phyloP scores from a whole-genome alignment of 2,329 filamentous ascomycete species.

The Aurifilum marmelostoma region DNA sequence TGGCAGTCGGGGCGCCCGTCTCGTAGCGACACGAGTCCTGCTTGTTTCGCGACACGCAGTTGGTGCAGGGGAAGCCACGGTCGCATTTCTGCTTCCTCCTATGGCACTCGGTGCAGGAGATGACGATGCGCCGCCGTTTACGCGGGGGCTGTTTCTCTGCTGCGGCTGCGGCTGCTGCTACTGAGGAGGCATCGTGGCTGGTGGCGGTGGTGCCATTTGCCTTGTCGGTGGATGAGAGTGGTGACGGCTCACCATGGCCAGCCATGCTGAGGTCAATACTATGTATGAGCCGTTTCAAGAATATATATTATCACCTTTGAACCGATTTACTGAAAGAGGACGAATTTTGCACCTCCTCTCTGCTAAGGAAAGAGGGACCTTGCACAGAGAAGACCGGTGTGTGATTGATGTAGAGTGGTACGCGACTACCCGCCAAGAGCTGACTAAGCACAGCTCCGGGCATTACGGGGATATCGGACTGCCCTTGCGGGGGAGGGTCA shows the following conservation, averaged over 20 bases:
- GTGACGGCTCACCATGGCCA: constrained; percentile 15
- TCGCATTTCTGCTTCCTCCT: constrained; percentile 68
- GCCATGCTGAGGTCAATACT: constrained; percentile 10
- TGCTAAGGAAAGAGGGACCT: background rate
- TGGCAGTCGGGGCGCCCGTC: constrained; percentile 50
- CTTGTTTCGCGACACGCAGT: constrained; percentile 62
- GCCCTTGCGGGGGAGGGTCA: background rate
- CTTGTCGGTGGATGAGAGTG: constrained; percentile 18
- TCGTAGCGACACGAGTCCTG: constrained; percentile 61
- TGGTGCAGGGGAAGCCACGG: constrained; percentile 61
- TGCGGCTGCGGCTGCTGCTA: background rate
- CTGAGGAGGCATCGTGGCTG: background rate
- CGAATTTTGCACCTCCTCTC: background rate
- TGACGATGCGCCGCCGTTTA: constrained; percentile 63
- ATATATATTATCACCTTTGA: background rate
- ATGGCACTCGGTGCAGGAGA: constrained; percentile 68
- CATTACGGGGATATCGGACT: constrained; percentile 5
- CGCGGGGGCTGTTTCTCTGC: constrained; percentile 46
- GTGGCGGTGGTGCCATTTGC: constrained; percentile 1
- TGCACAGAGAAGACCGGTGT: background rate
- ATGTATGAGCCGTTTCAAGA: background rate
- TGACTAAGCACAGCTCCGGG: background rate
- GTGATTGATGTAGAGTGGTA: background rate
- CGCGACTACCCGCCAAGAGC: background rate
- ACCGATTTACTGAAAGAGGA: background rate